Percentiles rank a stretch among this genome's conserved stretches.
Conservation (phyloP, 257 asterid species). For the Fraxinus quadrangulata region DNA sequence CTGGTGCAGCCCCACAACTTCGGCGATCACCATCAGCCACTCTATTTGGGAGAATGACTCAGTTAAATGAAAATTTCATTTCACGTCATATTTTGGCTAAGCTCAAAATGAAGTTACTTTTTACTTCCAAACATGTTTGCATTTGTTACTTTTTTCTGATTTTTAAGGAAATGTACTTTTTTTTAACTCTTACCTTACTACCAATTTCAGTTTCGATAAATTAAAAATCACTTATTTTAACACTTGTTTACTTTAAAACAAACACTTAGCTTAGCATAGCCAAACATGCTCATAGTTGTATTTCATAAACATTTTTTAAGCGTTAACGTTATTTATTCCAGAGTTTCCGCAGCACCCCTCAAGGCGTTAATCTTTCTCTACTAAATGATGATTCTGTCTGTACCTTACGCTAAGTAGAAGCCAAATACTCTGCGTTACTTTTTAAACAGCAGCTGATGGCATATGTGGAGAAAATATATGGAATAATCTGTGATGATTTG, state of each 20-base stretch:
- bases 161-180: background rate
- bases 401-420: constrained; percentile 82
- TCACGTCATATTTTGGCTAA: background rate
- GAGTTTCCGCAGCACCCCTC: constrained; percentile 92
- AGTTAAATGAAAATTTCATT: constrained; percentile 45
- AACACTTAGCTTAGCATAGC: background rate
- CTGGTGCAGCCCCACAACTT: constrained; percentile 80
- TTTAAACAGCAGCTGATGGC: constrained; percentile 88
- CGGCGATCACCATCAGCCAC: constrained; percentile 84
- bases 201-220: background rate
- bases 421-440: constrained; percentile 91
- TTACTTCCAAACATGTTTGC: background rate
- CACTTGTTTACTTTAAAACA: background rate
- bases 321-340: constrained; percentile 26
- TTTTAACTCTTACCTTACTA: background rate
- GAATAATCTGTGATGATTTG: constrained; percentile 82
- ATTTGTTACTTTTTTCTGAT: background rate
- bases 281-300: background rate
- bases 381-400: constrained; percentile 60
- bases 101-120: background rate
- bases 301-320: constrained; percentile 15
- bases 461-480: constrained; percentile 81
- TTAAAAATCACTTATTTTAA: background rate
- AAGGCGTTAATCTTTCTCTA: constrained; percentile 66
- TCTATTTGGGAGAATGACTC: constrained; percentile 97